A percentile compares a stretch with the other conserved stretches of the same genome.
These are phyloP conservation scores for Cutaneotrichosporon curvatum DNA, from an alignment of 1,284 basidiomycete species.

Conservation along the genomic window DNA sequence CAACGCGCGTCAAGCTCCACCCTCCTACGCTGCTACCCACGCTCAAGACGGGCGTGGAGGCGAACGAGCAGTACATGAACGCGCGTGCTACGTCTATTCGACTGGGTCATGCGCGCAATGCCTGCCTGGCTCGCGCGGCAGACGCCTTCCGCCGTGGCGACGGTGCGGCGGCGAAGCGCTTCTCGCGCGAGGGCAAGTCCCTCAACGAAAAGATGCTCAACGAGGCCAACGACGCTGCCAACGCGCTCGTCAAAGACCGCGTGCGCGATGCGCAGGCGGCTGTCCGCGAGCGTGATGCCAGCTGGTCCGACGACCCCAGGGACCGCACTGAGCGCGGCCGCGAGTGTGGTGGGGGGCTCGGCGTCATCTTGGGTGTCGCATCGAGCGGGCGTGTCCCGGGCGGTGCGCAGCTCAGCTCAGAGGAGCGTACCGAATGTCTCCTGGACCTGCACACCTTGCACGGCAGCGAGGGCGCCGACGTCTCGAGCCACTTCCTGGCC, in stretches of 20 bases:
- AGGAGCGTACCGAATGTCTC: slow-evolving; percentile 72
- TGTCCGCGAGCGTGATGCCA: slow-evolving; percentile 59
- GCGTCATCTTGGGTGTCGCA: slow-evolving; percentile 77
- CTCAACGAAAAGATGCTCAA: slow-evolving; percentile 79
- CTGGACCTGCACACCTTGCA: slow-evolving; percentile 84
- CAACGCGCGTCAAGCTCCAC: slow-evolving; percentile 72
- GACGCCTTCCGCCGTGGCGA: slow-evolving; percentile 92
- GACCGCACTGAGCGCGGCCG: slow-evolving; percentile 71
- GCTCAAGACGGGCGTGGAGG: slow-evolving; percentile 67
- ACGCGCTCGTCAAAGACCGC: slow-evolving; percentile 71
- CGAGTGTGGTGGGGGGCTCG: slow-evolving; percentile 69
- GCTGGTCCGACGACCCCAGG: slow-evolving; percentile 74
- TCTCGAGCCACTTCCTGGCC: slow-evolving; percentile 82
- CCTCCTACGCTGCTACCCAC: slow-evolving; percentile 80
- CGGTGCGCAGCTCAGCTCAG: slow-evolving; percentile 54
- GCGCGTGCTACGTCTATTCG: slow-evolving; percentile 80
- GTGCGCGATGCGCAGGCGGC: slow-evolving; percentile 67
- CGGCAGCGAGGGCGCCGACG: slow-evolving; percentile 81
- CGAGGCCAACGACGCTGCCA: slow-evolving; percentile 73
- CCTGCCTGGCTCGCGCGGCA: slow-evolving; percentile 87
- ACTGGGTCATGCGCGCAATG: slow-evolving; percentile 85
- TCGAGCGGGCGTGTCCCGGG: slow-evolving; percentile 53
- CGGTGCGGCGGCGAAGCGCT: slow-evolving; percentile 87
- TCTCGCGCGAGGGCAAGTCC: slow-evolving; percentile 86
- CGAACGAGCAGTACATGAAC: slow-evolving; percentile 75